Evolutionary conservation across 306 rosid genomes (phyloP), one percentile per base, ranked within the genome.

Genomic region (Delonix regia): DNA sequence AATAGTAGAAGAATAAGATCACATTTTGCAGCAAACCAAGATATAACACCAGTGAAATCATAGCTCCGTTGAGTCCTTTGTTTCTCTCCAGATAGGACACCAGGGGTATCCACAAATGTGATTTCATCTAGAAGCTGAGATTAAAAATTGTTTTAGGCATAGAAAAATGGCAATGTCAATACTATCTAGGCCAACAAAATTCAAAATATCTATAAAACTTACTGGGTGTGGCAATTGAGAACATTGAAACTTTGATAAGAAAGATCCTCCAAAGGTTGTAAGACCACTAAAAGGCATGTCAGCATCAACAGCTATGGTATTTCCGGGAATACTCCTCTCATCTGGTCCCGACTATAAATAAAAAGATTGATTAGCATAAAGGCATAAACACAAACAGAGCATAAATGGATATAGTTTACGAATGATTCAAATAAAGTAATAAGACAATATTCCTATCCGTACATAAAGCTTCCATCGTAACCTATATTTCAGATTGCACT

Each of bases 1-100:
- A 95, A 95, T 69, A 91, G 71, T 73, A 95, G 98, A 62, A 95
- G 96, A 83, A 95, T 91, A 60, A 95, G 93, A 82, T 95, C 98
- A 42, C 97, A 93, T 87, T 95, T 95, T 68, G 96, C 93, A 71
- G 99, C 99, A 84, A 93, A 93, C 99, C 99, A 93, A 10, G 99
- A 93, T 63, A 91, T 94, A 49, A 93, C 99, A 81, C 96, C 99
- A 53, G 98, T 93, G 86, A 95, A 95, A 84, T 93, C 97, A 79
- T 95, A 95, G 83, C 96, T 91, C 71, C 99, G 69, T 81, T 95
- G 93, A 41, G 98, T 95, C 83, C 97, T 91, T 88, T 95, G 98
- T 84, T 95, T 95, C 85, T 95, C 99, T 70, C 96, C 98, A 49
- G 99, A 95, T 25, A 95, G 85, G 80, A 95, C 99, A 44, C 99